These are phyloP conservation scores for Pythium brachiatum DNA, from an alignment of 352 stramenopile species.

Conservation along the genomic window DNA sequence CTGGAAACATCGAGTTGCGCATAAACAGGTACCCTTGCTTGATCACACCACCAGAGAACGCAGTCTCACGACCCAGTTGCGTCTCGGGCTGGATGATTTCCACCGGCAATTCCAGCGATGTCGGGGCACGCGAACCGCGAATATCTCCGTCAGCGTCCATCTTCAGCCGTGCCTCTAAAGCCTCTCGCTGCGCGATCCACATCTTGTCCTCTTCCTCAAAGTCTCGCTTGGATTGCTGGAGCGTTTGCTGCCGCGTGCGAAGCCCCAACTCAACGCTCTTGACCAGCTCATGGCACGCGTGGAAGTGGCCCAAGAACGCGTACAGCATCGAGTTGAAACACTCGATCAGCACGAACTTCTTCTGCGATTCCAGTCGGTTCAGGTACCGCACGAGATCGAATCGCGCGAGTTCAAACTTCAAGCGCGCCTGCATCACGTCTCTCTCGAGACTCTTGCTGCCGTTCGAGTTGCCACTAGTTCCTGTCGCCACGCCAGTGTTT, in stretches of 20 bases:
- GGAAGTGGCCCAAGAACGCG: slow-evolving; percentile 75
- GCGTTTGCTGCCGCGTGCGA: slow-evolving; percentile 61
- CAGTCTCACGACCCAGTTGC: slow-evolving; percentile 41
- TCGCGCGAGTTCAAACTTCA: slow-evolving; percentile 76
- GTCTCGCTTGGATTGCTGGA: slow-evolving; percentile 61
- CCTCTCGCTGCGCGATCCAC: slow-evolving; percentile 67
- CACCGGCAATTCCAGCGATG: slow-evolving; percentile 63
- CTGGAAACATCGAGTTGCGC: slow-evolving; percentile 80
- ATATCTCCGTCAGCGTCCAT: slow-evolving; percentile 47
- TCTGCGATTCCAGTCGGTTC: slow-evolving; percentile 79
- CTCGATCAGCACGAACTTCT: slow-evolving; percentile 83
- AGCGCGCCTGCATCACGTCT: slow-evolving; percentile 56
- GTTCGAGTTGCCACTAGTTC: slow-evolving; percentile 3
- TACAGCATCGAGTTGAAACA: slow-evolving; percentile 85
- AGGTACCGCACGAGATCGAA: slow-evolving; percentile 85
- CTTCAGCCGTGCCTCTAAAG: slow-evolving; percentile 52
- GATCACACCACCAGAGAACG: slow-evolving; percentile 33
- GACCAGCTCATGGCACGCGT: slow-evolving; percentile 77
- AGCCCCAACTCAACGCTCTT: slow-evolving; percentile 73
- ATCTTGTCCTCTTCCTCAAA: slow-evolving; percentile 76
- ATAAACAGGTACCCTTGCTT: slow-evolving; percentile 87
- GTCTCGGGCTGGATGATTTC: slow-evolving; percentile 79
- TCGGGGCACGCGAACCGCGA: slow-evolving; percentile 20
- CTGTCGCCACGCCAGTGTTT: slow-evolving; percentile 1
- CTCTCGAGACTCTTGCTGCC: slow-evolving; percentile 43